Base-by-base conservation (phyloP, 1,139 yeast genomes). In the Magnusiomyces tetraspermus region DNA sequence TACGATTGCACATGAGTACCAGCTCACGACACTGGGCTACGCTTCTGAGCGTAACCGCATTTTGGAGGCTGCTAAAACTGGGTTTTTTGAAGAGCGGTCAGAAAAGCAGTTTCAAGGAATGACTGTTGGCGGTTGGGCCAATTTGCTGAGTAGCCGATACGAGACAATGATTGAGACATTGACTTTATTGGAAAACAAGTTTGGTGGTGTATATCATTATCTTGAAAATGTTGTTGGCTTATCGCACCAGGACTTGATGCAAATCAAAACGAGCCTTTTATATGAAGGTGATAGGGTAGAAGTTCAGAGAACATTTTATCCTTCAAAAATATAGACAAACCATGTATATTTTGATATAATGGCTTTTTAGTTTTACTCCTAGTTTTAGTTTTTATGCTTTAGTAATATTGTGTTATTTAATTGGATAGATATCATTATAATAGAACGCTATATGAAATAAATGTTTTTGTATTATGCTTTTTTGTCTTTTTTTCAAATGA, bases 101-200 rank as follows among this genome's bases (percentile, higher is more conserved):
- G 26, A 43, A 15, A 2, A 26, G 26, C 21, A 43, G 38, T 15
- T 15, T 10, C 10, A 33, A 33, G n/a, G 10, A 33, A 8, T 33
- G 38, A 15, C 38, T 55, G 67, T 68, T 21, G 76, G 76, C 46
- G 83, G 83, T 6, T 75, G 80, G 64, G 67, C 71, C 22, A 80
- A 80, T 61, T 70, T 86, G 65, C 70, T 83, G 52, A 78, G 87
- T 57, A 79, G 88, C 11, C 73, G 80, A 51, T 80, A 81, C 61
- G 94, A 85, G 60, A 81, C 88, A 2, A 84, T 86, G 92, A 68
- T 83, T 57, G 76, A 78, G 1, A 77, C 88, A 1, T 72, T 85
- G 38, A 78, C 73, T 22, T 64, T 80, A 59, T 63, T 77, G 48
- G 68, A 80, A 51, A 59, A 63, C 1, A 74, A 76, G 54, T 84